These are phyloP conservation scores for Fusarium duplospermum DNA, from an alignment of 2,329 filamentous ascomycete genomes.

Conservation along the genomic window DNA sequence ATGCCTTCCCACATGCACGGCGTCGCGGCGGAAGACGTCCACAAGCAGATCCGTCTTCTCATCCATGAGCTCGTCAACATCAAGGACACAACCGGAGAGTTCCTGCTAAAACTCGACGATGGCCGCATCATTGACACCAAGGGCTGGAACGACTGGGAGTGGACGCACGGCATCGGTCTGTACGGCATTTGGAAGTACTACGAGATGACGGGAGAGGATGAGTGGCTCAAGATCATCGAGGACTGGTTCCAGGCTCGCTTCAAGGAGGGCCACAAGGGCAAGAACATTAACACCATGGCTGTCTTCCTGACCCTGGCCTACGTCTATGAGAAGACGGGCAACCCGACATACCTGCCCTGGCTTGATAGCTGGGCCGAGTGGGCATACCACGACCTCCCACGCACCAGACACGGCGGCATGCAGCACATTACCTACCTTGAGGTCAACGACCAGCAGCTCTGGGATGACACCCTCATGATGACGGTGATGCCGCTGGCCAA, in stretches of 20 bases:
- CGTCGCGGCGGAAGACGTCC: slow-evolving; percentile 60
- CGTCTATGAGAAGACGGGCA: slow-evolving; percentile 80
- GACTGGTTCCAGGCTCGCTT: slow-evolving; percentile 79
- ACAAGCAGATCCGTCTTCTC: slow-evolving; percentile 70
- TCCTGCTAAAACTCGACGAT: slow-evolving; percentile 76
- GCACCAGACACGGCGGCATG: slow-evolving; percentile 78
- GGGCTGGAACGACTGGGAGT: slow-evolving; percentile 86
- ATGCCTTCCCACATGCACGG: slow-evolving; percentile 55
- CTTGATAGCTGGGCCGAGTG: slow-evolving; percentile 85
- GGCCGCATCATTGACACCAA: slow-evolving; percentile 86
- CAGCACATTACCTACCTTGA: slow-evolving; percentile 81
- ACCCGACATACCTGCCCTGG: slow-evolving; percentile 79
- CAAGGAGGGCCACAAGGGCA: slow-evolving; percentile 77
- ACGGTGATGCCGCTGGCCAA: slow-evolving; percentile 84
- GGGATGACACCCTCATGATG: slow-evolving; percentile 93
- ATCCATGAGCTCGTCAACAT: slow-evolving; percentile 83
- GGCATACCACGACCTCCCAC: slow-evolving; percentile 80
- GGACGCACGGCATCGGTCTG: slow-evolving; percentile 83
- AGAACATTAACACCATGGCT: slow-evolving; percentile 89
- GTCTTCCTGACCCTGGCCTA: slow-evolving; percentile 80
- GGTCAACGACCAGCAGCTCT: slow-evolving; percentile 79
- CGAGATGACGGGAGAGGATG: slow-evolving; percentile 72
- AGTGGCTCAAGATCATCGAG: slow-evolving; percentile 74
- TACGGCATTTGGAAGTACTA: slow-evolving; percentile 89
- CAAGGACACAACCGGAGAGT: slow-evolving; percentile 79